Evolutionary conservation across 306 rosid genomes (phyloP).

Genomic region (Fragaria nilgerrensis): DNA sequence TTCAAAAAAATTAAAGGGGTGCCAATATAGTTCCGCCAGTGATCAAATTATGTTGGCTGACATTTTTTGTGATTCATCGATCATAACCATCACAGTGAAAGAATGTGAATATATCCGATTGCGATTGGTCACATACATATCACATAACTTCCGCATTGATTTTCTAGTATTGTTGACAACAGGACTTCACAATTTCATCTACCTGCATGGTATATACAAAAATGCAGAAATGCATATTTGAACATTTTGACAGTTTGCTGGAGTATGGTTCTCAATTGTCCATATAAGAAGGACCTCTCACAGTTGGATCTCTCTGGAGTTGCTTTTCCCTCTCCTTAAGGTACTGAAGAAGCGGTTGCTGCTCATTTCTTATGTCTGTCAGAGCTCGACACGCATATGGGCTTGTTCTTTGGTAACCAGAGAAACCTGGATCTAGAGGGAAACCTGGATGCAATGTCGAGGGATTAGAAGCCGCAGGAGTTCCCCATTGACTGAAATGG

Average conservation of each 20-base stretch:
- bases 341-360: constrained; percentile 60
- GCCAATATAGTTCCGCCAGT: too few relatives aligned
- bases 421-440: constrained; percentile 36
- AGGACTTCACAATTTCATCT: constrained; percentile 26
- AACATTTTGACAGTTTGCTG: not conserved
- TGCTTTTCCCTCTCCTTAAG: constrained; percentile 77
- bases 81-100: too few relatives aligned
- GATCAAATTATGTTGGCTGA: too few relatives aligned
- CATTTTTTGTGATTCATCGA: too few relatives aligned
- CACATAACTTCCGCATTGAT: constrained; percentile 21
- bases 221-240: constrained; percentile 7
- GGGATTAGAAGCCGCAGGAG: constrained; percentile 41
- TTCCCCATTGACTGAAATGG: constrained; percentile 47
- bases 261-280: constrained; percentile 43
- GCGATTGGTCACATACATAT: not conserved
- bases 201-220: constrained; percentile 19
- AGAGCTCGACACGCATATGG: constrained; percentile 58
- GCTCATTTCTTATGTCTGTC: constrained; percentile 62
- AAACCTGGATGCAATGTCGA: constrained; percentile 50
- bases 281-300: constrained; percentile 57
- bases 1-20: too few relatives aligned
- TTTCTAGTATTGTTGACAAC: not conserved
- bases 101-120: not conserved
- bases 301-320: constrained; percentile 59
- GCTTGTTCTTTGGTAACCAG: constrained; percentile 57